Conservation (phyloP, 179 eudicot genomes). For the Silene coronaria region DNA sequence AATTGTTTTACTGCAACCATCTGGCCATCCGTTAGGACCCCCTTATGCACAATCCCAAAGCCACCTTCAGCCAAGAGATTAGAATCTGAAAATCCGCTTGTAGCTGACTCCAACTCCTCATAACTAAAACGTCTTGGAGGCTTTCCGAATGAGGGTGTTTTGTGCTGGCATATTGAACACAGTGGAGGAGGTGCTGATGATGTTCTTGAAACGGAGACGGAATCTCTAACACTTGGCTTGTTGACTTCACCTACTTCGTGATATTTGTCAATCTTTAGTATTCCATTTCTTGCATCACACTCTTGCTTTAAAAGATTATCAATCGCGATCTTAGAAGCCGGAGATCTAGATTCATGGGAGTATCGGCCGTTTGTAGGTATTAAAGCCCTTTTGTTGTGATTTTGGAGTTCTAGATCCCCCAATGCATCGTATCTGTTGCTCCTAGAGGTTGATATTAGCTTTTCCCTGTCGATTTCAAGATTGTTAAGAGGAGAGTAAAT, state of each 20-base stretch:
- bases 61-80: slow-evolving; percentile 77
- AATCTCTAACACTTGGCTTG: slow-evolving; percentile 49
- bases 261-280: slow-evolving; percentile 22
- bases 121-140: slow-evolving; percentile 63
- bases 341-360: slow-evolving; percentile 17
- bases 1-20: slow-evolving; percentile 71
- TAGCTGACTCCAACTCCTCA: slow-evolving; percentile 63
- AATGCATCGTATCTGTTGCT: slow-evolving; percentile 24
- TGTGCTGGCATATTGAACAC: slow-evolving; percentile 69
- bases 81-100: slow-evolving; percentile 54
- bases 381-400: slow-evolving; percentile 25
- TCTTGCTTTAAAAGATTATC: slow-evolving; percentile 31
- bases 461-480: slow-evolving; percentile 26
- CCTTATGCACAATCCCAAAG: slow-evolving; percentile 67
- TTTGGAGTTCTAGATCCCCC: slow-evolving; percentile 40
- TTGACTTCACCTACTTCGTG: slow-evolving; percentile 21
- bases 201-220: slow-evolving; percentile 54
- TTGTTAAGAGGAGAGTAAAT: slow-evolving; percentile 20
- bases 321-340: slow-evolving; percentile 18
- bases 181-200: slow-evolving; percentile 81
- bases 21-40: slow-evolving; percentile 64
- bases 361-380: slow-evolving; percentile 23
- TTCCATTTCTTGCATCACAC: slow-evolving; percentile 19
- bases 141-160: slow-evolving; percentile 70
- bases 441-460: slow-evolving; percentile 27